These are phyloP conservation scores for Apiospora rasikravindrae DNA, from an alignment of 2,329 filamentous ascomycete species.

Conservation along the genomic window DNA sequence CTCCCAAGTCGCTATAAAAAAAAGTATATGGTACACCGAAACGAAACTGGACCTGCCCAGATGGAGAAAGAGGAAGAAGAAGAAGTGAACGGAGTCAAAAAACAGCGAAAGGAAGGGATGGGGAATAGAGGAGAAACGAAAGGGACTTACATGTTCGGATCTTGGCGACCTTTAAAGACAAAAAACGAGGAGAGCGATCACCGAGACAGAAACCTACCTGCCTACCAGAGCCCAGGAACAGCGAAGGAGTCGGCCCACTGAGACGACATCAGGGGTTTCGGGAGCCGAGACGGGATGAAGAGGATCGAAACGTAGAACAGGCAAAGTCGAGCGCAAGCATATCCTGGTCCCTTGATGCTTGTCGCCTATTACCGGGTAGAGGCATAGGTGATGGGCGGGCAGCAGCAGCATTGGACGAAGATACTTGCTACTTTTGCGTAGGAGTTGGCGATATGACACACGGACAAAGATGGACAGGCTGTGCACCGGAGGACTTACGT, in stretches of 20 bases:
- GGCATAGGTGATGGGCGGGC: not conserved
- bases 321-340: conserved; percentile 3
- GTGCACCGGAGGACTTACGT: not conserved
- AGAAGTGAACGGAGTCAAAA: conserved; percentile 1
- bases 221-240: not conserved
- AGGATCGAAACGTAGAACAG: conserved; percentile 12
- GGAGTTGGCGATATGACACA: not conserved
- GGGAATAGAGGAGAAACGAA: not conserved
- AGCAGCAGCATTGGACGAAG: not conserved
- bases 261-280: conserved; percentile 5
- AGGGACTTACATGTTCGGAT: not conserved
- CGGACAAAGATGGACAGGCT: not conserved
- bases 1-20: not conserved
- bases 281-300: conserved; percentile 13
- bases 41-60: conserved; percentile 17
- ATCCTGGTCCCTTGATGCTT: not conserved
- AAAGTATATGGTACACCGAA: conserved; percentile 11
- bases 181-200: not conserved
- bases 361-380: not conserved
- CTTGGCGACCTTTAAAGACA: conserved; percentile 17
- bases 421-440: not conserved
- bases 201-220: not conserved
- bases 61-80: conserved; percentile 3
- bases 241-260: not conserved
- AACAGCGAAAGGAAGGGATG: conserved; percentile 11